A percentile compares a stretch with the other conserved stretches of the same genome.
Evolutionary conservation across 2,329 filamentous ascomycete genomes (phyloP).

Genomic region (Talaromyces sp.): DNA sequence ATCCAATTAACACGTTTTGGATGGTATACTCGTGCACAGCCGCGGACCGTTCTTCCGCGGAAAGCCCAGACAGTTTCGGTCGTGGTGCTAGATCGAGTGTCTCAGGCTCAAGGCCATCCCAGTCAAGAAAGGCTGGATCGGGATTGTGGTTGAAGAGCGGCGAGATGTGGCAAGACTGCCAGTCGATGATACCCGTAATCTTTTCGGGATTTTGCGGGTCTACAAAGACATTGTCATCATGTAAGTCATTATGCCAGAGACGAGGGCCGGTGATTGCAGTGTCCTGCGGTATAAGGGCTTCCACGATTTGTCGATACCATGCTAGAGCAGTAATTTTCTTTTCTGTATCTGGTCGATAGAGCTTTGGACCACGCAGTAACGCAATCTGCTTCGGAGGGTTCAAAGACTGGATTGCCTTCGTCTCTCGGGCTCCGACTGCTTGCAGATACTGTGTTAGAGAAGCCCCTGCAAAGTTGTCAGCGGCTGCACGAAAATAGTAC

Average conservation of each 20-base stretch:
- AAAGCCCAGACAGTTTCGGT: conserved; percentile 23
- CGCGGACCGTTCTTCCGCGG: conserved; percentile 20
- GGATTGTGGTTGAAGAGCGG: conserved; percentile 25
- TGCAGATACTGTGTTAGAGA: conserved; percentile 23
- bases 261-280: conserved; percentile 15
- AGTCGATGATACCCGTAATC: conserved; percentile 26
- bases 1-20: conserved; percentile 23
- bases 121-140: conserved; percentile 23
- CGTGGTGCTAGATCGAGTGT: conserved; percentile 22
- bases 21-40: conserved; percentile 24
- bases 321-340: conserved; percentile 24
- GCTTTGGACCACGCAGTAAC: conserved; percentile 27
- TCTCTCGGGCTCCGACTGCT: conserved; percentile 23
- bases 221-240: conserved; percentile 32
- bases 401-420: conserved; percentile 21
- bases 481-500: conserved; percentile 16
- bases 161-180: conserved; percentile 22
- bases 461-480: conserved; percentile 20
- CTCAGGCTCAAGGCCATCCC: conserved; percentile 25
- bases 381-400: conserved; percentile 23
- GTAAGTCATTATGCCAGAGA: conserved; percentile 22
- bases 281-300: conserved; percentile 20
- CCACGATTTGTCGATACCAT: conserved; percentile 5
- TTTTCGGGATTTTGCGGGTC: conserved; percentile 22
- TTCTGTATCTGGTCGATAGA: conserved; percentile 22